phyloP scores from a whole-genome alignment of 345 rosid genomes.

The Jatropha curcas region DNA sequence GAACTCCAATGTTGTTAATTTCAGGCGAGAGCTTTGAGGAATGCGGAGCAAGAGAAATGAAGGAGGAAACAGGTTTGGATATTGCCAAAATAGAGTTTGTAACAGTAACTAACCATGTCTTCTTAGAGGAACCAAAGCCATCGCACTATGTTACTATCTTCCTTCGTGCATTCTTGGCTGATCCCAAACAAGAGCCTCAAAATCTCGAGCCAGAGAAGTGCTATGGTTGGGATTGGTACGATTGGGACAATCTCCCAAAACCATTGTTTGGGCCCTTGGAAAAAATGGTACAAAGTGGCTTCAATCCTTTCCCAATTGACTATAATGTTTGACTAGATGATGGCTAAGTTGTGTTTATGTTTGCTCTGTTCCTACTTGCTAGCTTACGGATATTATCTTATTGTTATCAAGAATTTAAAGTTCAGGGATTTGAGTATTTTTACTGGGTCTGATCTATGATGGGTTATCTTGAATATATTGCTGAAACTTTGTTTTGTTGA shows the following conservation, averaged over 20 bases:
- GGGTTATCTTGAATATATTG: background rate
- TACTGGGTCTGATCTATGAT: background rate
- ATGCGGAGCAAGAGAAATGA: constrained; percentile 71
- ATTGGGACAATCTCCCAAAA: constrained; percentile 65
- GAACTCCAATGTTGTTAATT: background rate
- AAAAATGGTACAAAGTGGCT: constrained; percentile 58
- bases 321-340: background rate
- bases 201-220: constrained; percentile 75
- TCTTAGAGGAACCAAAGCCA: constrained; percentile 53
- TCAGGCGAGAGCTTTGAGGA: constrained; percentile 88
- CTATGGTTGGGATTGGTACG: constrained; percentile 80
- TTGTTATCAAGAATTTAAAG: background rate
- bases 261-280: constrained; percentile 81
- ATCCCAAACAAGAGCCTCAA: constrained; percentile 46
- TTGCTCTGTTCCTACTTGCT: background rate
- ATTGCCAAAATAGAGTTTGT: constrained; percentile 45
- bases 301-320: constrained; percentile 53
- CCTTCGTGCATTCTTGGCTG: constrained; percentile 47
- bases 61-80: constrained; percentile 77
- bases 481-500: background rate
- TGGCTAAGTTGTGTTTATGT: background rate
- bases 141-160: constrained; percentile 67
- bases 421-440: background rate
- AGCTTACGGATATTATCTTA: background rate
- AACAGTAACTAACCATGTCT: constrained; percentile 68